Base-by-base conservation (phyloP, 75 land plant species). In the Sequoiadendron giganteum region DNA sequence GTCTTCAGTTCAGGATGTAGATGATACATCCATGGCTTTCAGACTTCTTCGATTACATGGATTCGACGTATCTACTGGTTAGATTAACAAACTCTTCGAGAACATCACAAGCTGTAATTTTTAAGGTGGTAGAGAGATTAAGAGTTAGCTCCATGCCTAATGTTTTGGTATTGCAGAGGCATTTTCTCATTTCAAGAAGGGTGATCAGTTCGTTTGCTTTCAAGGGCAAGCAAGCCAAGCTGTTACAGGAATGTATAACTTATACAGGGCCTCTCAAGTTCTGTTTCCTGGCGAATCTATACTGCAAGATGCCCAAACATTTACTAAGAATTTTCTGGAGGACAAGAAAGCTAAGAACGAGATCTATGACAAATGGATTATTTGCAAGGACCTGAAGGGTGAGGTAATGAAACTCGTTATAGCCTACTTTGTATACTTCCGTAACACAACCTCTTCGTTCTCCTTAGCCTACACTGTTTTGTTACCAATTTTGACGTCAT, bases 11-110 rank as follows among this genome's bases (percentile, higher is more conserved):
- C 85, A 88, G 0, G 97, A 96, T 39, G 88, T 96, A 58, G 99
- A 98, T 73, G 99, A 96, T 90, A 98, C 99, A 0, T 90, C 97
- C 89, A 98, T 96, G 99, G 99, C 90, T 16, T 96, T 98, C 70
- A 94, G 99, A 55, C 91, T 96, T 5, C 92, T 96, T 25, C 91
- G 99, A 13, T 83, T 95, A n/a, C 97, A 95, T 89, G 98, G 98
- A n/a, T 93, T 92, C 70, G 87, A 93, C 16, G 97, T 98, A 80
- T 91, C 95, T 45, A 76, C 95, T 39, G 93, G 98, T 97, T 86
- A 90, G 85, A 1, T 32, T 25, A 1, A 32, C 3, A 58, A 58
- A 4, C 25, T 19, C 6, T 19, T 58, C 5, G 25, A 58, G 55
- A 52, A 52, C 55, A 52, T 11, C 14, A 52, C 15, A 52, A 45